Percentiles rank a stretch among this genome's conserved stretches.
These are phyloP conservation scores for Claviceps sp. DNA, from an alignment of 2,329 filamentous ascomycete genomes.

Conservation along the genomic window DNA sequence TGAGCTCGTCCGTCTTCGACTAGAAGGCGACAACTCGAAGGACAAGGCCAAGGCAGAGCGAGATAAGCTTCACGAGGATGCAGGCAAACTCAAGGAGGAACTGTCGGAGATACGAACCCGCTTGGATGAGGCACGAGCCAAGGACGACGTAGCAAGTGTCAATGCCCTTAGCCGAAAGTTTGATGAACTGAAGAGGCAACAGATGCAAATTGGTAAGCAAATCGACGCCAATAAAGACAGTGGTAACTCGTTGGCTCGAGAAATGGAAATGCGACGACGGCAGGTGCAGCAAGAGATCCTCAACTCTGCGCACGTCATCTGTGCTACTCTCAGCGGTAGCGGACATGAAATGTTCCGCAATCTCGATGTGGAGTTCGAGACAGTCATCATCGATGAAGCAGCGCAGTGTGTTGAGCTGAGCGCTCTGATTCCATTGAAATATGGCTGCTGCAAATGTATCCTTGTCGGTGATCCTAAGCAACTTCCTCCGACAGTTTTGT, in stretches of 20 bases:
- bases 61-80: conserved; percentile 49
- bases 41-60: conserved; percentile 41
- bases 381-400: conserved; percentile 94
- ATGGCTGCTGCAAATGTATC: conserved; percentile 92
- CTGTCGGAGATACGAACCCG: conserved; percentile 57
- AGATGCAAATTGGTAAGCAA: conserved; percentile 57
- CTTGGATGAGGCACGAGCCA: conserved; percentile 52
- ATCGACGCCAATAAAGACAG: conserved; percentile 83
- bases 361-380: conserved; percentile 92
- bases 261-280: conserved; percentile 73
- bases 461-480: conserved; percentile 97
- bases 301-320: conserved; percentile 81
- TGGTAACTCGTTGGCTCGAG: conserved; percentile 67
- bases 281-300: conserved; percentile 84
- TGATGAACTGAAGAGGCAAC: conserved; percentile 63
- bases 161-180: conserved; percentile 60
- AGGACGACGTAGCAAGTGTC: conserved; percentile 32
- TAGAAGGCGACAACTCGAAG: conserved; percentile 47
- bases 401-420: conserved; percentile 97
- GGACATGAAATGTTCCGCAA: conserved; percentile 97
- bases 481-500: conserved; percentile 87
- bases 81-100: conserved; percentile 59
- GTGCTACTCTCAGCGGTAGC: conserved; percentile 85
- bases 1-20: conserved; percentile 66
- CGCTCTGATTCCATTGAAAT: conserved; percentile 91